Evolutionary conservation across 768 basidiomycete genomes (phyloP).

Genomic region (Trametes coccinea): DNA sequence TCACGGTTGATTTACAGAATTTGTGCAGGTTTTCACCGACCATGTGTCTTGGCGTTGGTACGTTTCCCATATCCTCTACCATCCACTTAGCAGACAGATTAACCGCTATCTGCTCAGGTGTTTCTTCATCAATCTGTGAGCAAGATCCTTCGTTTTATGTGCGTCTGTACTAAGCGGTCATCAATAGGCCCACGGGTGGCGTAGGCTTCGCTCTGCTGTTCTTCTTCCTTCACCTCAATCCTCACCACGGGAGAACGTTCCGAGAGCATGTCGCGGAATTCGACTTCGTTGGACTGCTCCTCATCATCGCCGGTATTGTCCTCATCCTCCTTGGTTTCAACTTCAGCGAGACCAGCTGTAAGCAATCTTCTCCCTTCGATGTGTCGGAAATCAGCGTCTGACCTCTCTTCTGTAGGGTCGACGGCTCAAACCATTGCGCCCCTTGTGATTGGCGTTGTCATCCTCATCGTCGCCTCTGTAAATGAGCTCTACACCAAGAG

Average conservation of each 20-base stretch:
- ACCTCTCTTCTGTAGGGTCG: constrained; percentile 46
- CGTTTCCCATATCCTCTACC: neutral
- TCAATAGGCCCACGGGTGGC: constrained; percentile 70
- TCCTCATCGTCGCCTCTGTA: constrained; percentile 51
- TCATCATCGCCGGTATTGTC: constrained; percentile 67
- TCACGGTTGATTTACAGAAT: neutral
- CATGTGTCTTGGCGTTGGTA: constrained; percentile 82
- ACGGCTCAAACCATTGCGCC: constrained; percentile 59
- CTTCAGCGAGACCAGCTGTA: constrained; percentile 66
- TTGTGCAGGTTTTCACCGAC: constrained; percentile 61
- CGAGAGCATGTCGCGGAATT: constrained; percentile 62
- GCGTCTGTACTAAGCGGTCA: constrained; percentile 1
- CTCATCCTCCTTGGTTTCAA: constrained; percentile 73
- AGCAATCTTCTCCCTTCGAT: constrained; percentile 27
- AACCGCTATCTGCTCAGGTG: constrained; percentile 43
- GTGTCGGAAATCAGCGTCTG: neutral
- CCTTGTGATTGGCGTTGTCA: constrained; percentile 55
- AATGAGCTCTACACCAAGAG: constrained; percentile 64
- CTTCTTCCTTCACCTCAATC: constrained; percentile 79
- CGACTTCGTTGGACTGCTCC: constrained; percentile 66
- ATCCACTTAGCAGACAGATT: neutral
- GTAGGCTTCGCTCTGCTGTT: constrained; percentile 62
- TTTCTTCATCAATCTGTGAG: constrained; percentile 76
- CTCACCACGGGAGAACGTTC: constrained; percentile 59
- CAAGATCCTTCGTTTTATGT: neutral